Percentiles rank a stretch among this genome's conserved stretches.
These are phyloP conservation scores for Fusarium udum DNA, from an alignment of 2,329 filamentous ascomycete species.

Conservation along the genomic window DNA sequence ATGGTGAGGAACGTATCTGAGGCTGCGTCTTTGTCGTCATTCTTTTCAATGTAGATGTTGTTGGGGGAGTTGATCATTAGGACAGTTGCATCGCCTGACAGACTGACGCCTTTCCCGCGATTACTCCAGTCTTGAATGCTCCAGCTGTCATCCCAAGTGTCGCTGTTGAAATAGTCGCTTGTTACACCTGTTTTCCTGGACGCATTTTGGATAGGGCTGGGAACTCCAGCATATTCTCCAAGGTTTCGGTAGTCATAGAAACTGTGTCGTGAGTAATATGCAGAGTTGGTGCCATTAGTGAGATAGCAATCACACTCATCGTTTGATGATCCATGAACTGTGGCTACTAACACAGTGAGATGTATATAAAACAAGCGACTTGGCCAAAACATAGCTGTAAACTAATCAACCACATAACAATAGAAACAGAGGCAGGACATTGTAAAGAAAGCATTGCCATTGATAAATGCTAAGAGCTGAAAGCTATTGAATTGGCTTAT, in stretches of 20 bases:
- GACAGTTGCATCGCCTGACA: constrained; percentile 43
- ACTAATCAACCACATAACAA: not conserved
- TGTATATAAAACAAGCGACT: constrained; percentile 1
- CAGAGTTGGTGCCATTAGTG: constrained; percentile 55
- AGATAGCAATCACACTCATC: constrained; percentile 58
- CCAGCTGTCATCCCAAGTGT: constrained; percentile 52
- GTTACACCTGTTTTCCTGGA: constrained; percentile 43
- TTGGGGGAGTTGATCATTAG: constrained; percentile 54
- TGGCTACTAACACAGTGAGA: constrained; percentile 7
- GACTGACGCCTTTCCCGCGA: constrained; percentile 44
- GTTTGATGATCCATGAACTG: constrained; percentile 26
- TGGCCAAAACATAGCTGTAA: constrained; percentile 11
- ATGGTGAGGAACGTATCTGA: constrained; percentile 58
- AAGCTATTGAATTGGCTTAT: constrained; percentile 1
- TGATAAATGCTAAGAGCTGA: not conserved
- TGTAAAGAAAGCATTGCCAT: not conserved
- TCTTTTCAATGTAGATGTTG: constrained; percentile 59
- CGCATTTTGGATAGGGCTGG: constrained; percentile 45
- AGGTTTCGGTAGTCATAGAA: constrained; percentile 63
- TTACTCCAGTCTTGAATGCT: constrained; percentile 55
- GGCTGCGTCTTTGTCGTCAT: constrained; percentile 46
- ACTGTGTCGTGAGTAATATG: constrained; percentile 56
- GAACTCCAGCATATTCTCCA: constrained; percentile 50
- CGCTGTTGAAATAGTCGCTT: constrained; percentile 52
- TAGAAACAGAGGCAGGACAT: not conserved